Evolutionary conservation across 2,329 filamentous ascomycete genomes (phyloP).

Genomic region (Curvularia eragrostidis): DNA sequence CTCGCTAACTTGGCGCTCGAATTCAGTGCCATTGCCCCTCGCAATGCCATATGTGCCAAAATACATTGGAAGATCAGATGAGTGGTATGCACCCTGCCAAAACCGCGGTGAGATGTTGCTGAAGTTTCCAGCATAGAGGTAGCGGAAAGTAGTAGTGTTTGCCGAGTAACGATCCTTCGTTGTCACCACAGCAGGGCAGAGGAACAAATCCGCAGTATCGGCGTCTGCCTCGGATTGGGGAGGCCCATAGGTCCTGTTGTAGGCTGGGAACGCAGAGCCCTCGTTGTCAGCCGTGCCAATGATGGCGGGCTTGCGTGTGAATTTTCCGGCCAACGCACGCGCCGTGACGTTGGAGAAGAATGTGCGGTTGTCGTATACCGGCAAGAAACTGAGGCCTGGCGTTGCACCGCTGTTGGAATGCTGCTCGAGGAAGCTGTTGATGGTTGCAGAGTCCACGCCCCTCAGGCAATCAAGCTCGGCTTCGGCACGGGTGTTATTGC

Average conservation of each 20-base stretch:
- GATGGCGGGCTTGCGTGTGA: constrained; percentile 45
- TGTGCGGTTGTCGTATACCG: constrained; percentile 40
- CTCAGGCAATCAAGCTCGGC: constrained; percentile 50
- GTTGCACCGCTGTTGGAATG: constrained; percentile 35
- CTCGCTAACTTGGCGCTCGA: constrained; percentile 42
- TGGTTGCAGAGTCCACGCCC: constrained; percentile 34
- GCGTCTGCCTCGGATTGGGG: constrained; percentile 25
- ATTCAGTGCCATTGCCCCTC: constrained; percentile 33
- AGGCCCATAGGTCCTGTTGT: constrained; percentile 40
- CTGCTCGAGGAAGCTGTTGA: constrained; percentile 44
- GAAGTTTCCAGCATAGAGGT: constrained; percentile 49
- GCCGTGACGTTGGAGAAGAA: constrained; percentile 48
- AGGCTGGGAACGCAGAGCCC: constrained; percentile 44
- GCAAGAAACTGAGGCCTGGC: constrained; percentile 37
- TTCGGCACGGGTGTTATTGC: constrained; percentile 27
- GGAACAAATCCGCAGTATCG: constrained; percentile 34
- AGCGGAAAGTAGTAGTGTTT: constrained; percentile 45
- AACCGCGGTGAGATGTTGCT: constrained; percentile 43
- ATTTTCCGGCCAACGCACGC: constrained; percentile 36
- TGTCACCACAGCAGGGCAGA: constrained; percentile 42
- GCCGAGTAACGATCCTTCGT: constrained; percentile 33
- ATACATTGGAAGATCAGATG: constrained; percentile 44
- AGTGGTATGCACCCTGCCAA: constrained; percentile 50
- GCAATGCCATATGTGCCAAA: constrained; percentile 46
- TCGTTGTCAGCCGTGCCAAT: constrained; percentile 47